Evolutionary conservation across 2,329 filamentous ascomycete genomes (phyloP), one percentile per base, ranked within the genome.

Genomic region (Alternaria consortialis): DNA sequence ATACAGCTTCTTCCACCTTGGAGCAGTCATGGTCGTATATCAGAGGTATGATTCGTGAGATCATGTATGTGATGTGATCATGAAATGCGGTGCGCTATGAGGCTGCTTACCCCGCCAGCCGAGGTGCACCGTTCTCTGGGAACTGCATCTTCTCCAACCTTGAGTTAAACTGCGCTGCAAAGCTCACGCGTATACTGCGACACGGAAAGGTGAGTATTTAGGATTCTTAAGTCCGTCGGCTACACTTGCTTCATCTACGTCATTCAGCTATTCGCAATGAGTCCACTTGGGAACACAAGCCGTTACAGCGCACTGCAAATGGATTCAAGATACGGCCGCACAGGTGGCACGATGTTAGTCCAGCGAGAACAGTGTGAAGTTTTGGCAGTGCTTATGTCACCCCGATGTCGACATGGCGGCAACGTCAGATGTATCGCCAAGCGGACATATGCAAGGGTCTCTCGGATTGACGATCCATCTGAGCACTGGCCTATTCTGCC

Each of bases 1-100:
- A 17, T 68, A 71, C n/a, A 78, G 44, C 39, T 74, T 69, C 54
- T 70, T 72, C 74, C 74, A 76, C 40, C 53, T 74, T 7, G 67
- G 63, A 15, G 70, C 64, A 3, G 70, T 62, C 74, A 75, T 75
- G 17, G 15, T 65, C 47, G 32, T 13, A 42, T 31, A 44, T 27
- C n/a, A 40, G 48, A 25, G 39, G 7, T 50, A 6, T 27, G 6
- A 4, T 15, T 5, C 6, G 32, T n/a, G 23, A 7, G 13, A 20
- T 20, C 4, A n/a, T 17, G 34, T 53, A 37, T 32, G n/a, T 13
- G 25, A 37, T 34, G 20, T 43, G 48, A 13, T 27, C 29, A 1
- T 17, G 9, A 34, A 23, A 12, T 7, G 15, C 25, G 12, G 13
- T 51, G 29, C 29, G 20, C 8, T 32, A 25, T 25, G 48, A 51